Conservation (phyloP, 805 yeast genomes). For the Yamadazyma akitaensis region DNA sequence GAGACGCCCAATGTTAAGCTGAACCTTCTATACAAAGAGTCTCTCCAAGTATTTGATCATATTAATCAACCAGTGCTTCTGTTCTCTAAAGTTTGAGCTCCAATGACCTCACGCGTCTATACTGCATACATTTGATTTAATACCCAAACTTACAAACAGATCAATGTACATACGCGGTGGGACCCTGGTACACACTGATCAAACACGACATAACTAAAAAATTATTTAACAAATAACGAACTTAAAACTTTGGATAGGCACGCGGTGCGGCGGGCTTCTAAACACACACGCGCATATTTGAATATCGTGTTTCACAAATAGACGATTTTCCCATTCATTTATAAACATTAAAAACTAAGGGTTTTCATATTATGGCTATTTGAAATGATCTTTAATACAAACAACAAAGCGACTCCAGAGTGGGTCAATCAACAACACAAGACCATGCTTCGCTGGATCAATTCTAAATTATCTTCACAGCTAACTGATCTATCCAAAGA, state of each 20-base stretch:
- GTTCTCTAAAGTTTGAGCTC: too few relatives aligned
- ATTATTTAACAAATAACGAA: too few relatives aligned
- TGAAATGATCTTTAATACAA: background rate
- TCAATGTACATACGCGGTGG: background rate
- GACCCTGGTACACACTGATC: background rate
- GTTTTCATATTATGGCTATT: background rate
- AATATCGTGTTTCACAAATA: conserved; percentile 8
- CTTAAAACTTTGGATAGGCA: too few relatives aligned
- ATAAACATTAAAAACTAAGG: background rate
- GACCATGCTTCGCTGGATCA: conserved; percentile 51
- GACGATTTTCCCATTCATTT: background rate
- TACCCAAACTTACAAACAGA: too few relatives aligned
- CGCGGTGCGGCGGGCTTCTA: background rate
- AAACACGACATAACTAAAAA: background rate
- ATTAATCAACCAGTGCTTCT: too few relatives aligned
- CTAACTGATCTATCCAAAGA: conserved; percentile 26
- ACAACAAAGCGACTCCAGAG: conserved; percentile 5
- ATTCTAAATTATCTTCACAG: conserved; percentile 30
- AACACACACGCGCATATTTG: conserved; percentile 1
- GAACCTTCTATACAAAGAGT: too few relatives aligned
- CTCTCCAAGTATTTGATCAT: too few relatives aligned
- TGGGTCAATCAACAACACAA: conserved; percentile 47
- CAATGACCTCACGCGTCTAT: too few relatives aligned
- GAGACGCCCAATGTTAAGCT: too few relatives aligned
- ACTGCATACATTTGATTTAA: too few relatives aligned